Evolutionary conservation across 2,329 filamentous ascomycete species (phyloP), one percentile per base, ranked within the genome.

Genomic region (Pyrenophora tritici-repentis): DNA sequence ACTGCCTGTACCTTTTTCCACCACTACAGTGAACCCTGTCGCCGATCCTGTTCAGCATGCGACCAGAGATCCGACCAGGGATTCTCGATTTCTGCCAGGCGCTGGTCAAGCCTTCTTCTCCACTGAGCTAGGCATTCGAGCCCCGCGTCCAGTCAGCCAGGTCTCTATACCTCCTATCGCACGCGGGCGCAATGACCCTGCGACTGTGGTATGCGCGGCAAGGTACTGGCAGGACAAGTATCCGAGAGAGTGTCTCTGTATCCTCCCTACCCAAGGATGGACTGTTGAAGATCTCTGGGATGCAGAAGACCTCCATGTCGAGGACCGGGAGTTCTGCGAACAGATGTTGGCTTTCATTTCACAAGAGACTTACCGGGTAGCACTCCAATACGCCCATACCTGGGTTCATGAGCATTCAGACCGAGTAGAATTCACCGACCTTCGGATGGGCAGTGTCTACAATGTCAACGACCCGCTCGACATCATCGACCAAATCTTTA

Each of bases 231-330:
- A 57, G 18, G 26, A 50, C 2, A 62, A 64, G 33, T 67, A 60
- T 49, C 66, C 63, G 33, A 38, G 43, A 12, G 52, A 65, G 16
- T 71, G 63, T 40, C 50, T 59, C 22, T 58, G 59, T 41, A 65
- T 73, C 42, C 68, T 71, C 32, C 66, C 68, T 4, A 41, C 52
- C 6, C 43, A 55, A 34, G 57, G 55, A 6, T 71, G 61, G 60
- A 48, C 40, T 6, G 65, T 73, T 8, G 26, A 58, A 24, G 71
- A 75, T 43, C 59, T 73, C 7, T 75, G 69, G 66, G 71, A 74
- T 38, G 50, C 53, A 7, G 37, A 54, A 49, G 71, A 74, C 32
- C 66, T 74, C 17, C 61, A 70, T 29, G n/a, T 68, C 7, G 65
- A 73, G n/a, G 54, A 57, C 2, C 50, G 56, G 9, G n/a, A 33